A percentile compares a stretch with the other conserved stretches of the same genome.
These are phyloP conservation scores for Phytophthora fragariaefolia DNA, from an alignment of 352 stramenopile species.

Conservation along the genomic window DNA sequence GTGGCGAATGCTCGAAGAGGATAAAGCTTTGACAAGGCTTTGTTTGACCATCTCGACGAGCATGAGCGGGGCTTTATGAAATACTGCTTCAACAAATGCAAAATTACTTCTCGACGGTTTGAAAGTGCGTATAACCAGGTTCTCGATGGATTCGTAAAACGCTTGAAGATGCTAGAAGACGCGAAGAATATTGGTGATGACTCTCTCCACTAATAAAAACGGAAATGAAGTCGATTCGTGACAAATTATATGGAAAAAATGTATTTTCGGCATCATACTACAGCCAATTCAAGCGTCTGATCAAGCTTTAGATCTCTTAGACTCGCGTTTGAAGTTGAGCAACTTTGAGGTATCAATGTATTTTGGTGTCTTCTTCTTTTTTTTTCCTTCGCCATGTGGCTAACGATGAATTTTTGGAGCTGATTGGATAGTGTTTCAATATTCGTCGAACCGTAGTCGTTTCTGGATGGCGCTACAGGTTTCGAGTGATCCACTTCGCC, in stretches of 20 bases:
- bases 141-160: not conserved
- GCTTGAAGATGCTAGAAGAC: not conserved
- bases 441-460: conserved; percentile 10
- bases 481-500: not conserved
- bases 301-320: not conserved
- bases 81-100: not conserved
- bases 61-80: not conserved
- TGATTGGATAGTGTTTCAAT: conserved; percentile 23
- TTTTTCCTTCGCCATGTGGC: conserved; percentile 4
- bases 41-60: not conserved
- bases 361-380: not conserved
- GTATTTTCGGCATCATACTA: not conserved
- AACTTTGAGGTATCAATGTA: conserved; percentile 21
- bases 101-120: not conserved
- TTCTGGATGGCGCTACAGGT: not conserved
- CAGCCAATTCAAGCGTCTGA: not conserved
- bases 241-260: not conserved
- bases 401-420: conserved; percentile 13
- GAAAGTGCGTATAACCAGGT: not conserved
- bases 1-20: not conserved
- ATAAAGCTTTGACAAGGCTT: not conserved
- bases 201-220: not conserved
- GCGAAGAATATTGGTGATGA: not conserved
- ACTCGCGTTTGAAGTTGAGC: not conserved
- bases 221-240: not conserved